Evolutionary conservation across 2,329 filamentous ascomycete genomes (phyloP), one percentile per base, ranked within the genome.

Genomic region (Trichoderma asperellum): DNA sequence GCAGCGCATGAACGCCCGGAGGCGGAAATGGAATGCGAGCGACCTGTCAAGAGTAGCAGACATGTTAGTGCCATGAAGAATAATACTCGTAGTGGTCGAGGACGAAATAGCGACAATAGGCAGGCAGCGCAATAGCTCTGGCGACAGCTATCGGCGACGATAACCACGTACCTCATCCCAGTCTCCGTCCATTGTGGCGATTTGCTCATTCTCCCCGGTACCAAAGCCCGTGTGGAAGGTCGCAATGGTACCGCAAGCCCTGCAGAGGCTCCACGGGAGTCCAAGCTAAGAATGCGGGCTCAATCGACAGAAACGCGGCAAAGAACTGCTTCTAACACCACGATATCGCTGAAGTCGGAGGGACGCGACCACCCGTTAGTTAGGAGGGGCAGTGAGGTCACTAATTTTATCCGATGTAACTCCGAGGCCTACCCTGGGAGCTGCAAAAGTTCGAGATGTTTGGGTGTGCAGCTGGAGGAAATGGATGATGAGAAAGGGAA

Each of bases 11-110:
- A 76, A 89, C 85, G 77, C 88, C 90, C 76, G 92, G 89, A 75
- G 92, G 89, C 79, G 93, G 92, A 81, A 96, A 88, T 79, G 89
- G 87, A 81, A 96, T 89, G 81, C 93, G 91, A 81, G 89, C 88
- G 80, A 97, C 89, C 91, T 97, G 69, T 27, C 59, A 55, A 29
- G 72, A 52, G 68, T 18, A 34, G 32, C 47, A 70, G 57, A 73
- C 68, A 47, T 0, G 21, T 67, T 37, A 59, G 55, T 37, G 57
- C 74, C 62, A 70, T 14, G 8, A 32, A 21, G 12, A n/a, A 56
- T 5, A 16, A 11, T 24, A 43, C 5, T 16, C 14, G 2, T 27
- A 10, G 57, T 29, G 11, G 3, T 40, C 16, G n/a, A 11, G 35
- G 8, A 35, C n/a, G n/a, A 43, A 11, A 16, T 40, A 7, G 57